Percentiles rank a stretch among this genome's conserved stretches.
Conservation (phyloP, 257 asterid genomes). For the Solanum tarijense region DNA sequence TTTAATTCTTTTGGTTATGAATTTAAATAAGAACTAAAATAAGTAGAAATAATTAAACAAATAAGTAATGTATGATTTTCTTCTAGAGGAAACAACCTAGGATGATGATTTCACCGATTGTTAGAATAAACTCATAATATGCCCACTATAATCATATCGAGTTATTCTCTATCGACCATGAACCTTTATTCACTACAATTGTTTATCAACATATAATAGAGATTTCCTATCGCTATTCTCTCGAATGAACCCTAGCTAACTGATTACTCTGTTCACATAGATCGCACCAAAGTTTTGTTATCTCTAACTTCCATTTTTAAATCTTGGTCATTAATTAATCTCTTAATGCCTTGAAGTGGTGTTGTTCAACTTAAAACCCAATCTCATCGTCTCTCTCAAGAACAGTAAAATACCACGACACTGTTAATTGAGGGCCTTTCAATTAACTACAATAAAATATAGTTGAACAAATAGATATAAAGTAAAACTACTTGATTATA, state of each 20-base stretch:
- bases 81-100: no score
- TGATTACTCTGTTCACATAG: not conserved
- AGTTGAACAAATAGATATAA: not conserved
- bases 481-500: not conserved
- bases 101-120: no score
- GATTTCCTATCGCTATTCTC: not conserved
- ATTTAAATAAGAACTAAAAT: not conserved
- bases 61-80: not conserved
- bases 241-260: not conserved
- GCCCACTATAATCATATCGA: not conserved
- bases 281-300: not conserved
- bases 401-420: not conserved
- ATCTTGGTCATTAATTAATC: not conserved
- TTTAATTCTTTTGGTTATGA: not conserved
- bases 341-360: not conserved
- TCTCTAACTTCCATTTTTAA: not conserved
- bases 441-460: not conserved
- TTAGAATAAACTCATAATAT: no score
- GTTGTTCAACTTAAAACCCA: not conserved
- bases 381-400: not conserved
- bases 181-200: not conserved
- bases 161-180: not conserved
- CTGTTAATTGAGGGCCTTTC: not conserved
- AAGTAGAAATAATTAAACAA: not conserved
- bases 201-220: not conserved